These are phyloP conservation scores for Pistacia atlantica DNA, from an alignment of 345 rosid genomes.

Conservation along the genomic window DNA sequence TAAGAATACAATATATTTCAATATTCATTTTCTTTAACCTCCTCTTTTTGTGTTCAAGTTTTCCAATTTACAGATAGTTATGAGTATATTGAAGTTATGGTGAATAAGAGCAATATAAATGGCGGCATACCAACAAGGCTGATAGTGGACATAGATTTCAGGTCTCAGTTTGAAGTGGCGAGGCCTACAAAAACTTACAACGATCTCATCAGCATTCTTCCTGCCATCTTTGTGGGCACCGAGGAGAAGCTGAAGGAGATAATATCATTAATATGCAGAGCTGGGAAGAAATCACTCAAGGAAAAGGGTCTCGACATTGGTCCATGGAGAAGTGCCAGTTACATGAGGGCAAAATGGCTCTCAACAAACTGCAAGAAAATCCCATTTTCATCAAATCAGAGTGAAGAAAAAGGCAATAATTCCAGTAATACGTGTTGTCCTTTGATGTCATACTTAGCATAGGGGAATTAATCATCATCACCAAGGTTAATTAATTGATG, in stretches of 20 bases:
- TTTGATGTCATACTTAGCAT: constrained; percentile 40
- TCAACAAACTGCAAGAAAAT: constrained; percentile 41
- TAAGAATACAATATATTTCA: too few species aligned
- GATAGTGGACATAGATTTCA: constrained; percentile 55
- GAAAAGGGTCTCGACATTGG: constrained; percentile 45
- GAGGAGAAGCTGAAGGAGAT: constrained; percentile 47
- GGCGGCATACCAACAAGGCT: constrained; percentile 30
- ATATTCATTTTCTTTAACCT: neutral
- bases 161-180: constrained; percentile 56
- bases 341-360: constrained; percentile 62
- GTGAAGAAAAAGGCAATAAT: constrained; percentile 1
- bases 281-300: constrained; percentile 43
- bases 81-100: constrained; percentile 48
- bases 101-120: neutral
- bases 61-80: constrained; percentile 34
- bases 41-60: constrained; percentile 17
- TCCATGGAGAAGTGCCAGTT: constrained; percentile 57
- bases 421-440: constrained; percentile 27
- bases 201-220: constrained; percentile 36
- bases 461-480: neutral
- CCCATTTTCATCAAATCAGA: constrained; percentile 27
- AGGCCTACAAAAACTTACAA: constrained; percentile 43
- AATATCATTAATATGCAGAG: constrained; percentile 44
- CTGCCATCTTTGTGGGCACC: constrained; percentile 38
- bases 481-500: too few species aligned